Evolutionary conservation across 129 eudicot species (phyloP).

Genomic region (Oenanthe sinensis): DNA sequence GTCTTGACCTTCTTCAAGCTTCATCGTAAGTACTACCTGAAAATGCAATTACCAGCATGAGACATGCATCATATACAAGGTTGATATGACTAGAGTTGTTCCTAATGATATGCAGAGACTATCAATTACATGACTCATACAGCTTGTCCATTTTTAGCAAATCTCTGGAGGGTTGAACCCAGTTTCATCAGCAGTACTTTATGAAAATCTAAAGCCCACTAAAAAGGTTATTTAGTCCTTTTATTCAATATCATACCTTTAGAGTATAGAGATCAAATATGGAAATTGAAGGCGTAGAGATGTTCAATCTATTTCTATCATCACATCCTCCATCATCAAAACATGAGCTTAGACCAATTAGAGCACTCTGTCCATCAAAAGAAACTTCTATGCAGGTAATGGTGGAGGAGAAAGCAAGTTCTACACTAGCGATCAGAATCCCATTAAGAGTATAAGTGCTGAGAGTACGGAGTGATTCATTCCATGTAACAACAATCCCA

Average conservation of each 20-base stretch:
- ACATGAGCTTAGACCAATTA: conserved; percentile 67
- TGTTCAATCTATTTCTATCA: conserved; percentile 24
- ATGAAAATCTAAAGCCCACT: not conserved
- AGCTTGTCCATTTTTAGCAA: not conserved
- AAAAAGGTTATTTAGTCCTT: not conserved
- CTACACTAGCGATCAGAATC: conserved; percentile 39
- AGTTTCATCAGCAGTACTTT: not conserved
- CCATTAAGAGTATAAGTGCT: conserved; percentile 79
- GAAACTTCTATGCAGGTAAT: conserved; percentile 84
- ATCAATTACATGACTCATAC: not conserved
- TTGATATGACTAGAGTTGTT: not conserved
- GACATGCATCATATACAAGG: conserved; percentile 6
- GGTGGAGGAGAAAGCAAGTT: conserved; percentile 38
- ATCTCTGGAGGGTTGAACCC: not conserved
- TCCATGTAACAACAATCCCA: conserved; percentile 73
- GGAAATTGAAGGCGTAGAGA: conserved; percentile 72
- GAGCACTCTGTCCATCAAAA: conserved; percentile 60
- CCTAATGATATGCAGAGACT: not conserved
- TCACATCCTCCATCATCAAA: conserved; percentile 27
- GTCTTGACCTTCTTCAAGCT: conserved; percentile 69
- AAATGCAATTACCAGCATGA: conserved; percentile 13
- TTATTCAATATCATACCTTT: conserved; percentile 37
- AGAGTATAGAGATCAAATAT: conserved; percentile 72
- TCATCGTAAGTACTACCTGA: conserved; percentile 64
- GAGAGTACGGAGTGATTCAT: conserved; percentile 35